Evolutionary conservation across 1,284 basidiomycete genomes (phyloP).

Genomic region (Singerocomus inundabilis): DNA sequence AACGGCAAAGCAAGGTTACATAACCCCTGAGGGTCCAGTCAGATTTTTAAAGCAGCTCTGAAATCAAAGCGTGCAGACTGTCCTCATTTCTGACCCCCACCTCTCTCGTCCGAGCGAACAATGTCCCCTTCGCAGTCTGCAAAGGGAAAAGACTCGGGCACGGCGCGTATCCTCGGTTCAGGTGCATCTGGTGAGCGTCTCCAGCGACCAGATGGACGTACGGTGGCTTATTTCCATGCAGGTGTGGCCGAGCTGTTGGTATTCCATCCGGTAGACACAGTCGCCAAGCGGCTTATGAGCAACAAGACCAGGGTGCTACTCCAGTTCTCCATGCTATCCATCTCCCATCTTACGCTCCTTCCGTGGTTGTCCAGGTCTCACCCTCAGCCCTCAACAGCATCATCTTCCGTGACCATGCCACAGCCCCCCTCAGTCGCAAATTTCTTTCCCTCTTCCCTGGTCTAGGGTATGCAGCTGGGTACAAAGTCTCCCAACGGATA

Average conservation of each 20-base stretch:
- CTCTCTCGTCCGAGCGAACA: background rate
- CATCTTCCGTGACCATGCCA: conserved; percentile 86
- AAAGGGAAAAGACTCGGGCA: conserved; percentile 83
- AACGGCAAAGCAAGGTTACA: conserved; percentile 13
- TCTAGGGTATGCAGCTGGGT: conserved; percentile 96
- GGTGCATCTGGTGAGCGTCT: conserved; percentile 74
- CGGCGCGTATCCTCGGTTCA: conserved; percentile 90
- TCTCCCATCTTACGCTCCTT: background rate
- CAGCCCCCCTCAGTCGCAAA: conserved; percentile 67
- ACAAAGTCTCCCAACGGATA: conserved; percentile 91
- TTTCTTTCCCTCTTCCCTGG: conserved; percentile 95
- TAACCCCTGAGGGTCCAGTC: conserved; percentile 17
- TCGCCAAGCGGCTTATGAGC: conserved; percentile 97
- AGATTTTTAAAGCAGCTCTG: conserved; percentile 2
- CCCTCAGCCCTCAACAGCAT: conserved; percentile 64
- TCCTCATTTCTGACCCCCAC: background rate
- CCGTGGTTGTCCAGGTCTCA: conserved; percentile 52
- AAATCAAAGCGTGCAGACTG: background rate
- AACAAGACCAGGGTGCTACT: conserved; percentile 77
- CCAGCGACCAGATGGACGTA: background rate
- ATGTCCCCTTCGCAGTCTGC: conserved; percentile 65
- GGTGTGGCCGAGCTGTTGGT: conserved; percentile 93
- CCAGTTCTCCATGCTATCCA: background rate
- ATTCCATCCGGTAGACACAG: conserved; percentile 92
- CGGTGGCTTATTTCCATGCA: conserved; percentile 29